phyloP scores from a whole-genome alignment of 768 basidiomycete species.

The Hygrophorus russula region DNA sequence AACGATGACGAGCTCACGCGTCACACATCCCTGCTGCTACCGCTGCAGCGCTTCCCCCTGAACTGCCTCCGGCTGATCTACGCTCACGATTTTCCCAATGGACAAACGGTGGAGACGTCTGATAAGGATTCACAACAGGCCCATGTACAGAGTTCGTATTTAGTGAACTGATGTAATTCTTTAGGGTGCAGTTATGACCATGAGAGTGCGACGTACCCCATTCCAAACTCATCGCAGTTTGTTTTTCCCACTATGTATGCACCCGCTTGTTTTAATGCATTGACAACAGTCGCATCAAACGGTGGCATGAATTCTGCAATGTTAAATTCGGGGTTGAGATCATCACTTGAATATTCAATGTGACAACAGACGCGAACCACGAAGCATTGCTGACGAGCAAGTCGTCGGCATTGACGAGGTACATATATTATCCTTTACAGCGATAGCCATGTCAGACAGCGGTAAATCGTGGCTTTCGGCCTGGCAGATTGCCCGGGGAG shows the following conservation, averaged over 20 bases:
- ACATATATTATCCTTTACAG: slow-evolving; percentile 84
- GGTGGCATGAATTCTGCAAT: slow-evolving; percentile 60
- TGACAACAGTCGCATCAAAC: slow-evolving; percentile 80
- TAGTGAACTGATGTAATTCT: slow-evolving; percentile 43
- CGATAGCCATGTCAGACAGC: slow-evolving; percentile 40
- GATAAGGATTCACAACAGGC: slow-evolving; percentile 69
- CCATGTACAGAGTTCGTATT: slow-evolving; percentile 69
- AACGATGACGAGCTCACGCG: slow-evolving; percentile 45
- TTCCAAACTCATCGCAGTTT: slow-evolving; percentile 97
- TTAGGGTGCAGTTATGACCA: background rate
- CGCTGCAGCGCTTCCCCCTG: slow-evolving; percentile 91
- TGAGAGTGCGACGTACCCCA: slow-evolving; percentile 55
- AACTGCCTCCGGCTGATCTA: slow-evolving; percentile 83
- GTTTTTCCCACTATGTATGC: slow-evolving; percentile 79
- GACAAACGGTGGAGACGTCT: slow-evolving; percentile 12
- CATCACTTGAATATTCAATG: background rate
- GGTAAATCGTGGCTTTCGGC: slow-evolving; percentile 11
- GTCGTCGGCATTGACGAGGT: slow-evolving; percentile 52
- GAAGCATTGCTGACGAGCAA: slow-evolving; percentile 70
- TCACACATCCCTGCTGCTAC: slow-evolving; percentile 78
- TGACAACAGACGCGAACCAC: slow-evolving; percentile 26
- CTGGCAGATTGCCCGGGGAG: slow-evolving; percentile 11
- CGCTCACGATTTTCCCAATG: slow-evolving; percentile 22
- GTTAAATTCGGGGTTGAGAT: too few relatives aligned
- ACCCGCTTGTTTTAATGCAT: slow-evolving; percentile 45